Percentiles rank a stretch among this genome's conserved stretches.
These are phyloP conservation scores for Pseudonitzschia multistriata DNA, from an alignment of 108 stramenopile species.

Conservation along the genomic window DNA sequence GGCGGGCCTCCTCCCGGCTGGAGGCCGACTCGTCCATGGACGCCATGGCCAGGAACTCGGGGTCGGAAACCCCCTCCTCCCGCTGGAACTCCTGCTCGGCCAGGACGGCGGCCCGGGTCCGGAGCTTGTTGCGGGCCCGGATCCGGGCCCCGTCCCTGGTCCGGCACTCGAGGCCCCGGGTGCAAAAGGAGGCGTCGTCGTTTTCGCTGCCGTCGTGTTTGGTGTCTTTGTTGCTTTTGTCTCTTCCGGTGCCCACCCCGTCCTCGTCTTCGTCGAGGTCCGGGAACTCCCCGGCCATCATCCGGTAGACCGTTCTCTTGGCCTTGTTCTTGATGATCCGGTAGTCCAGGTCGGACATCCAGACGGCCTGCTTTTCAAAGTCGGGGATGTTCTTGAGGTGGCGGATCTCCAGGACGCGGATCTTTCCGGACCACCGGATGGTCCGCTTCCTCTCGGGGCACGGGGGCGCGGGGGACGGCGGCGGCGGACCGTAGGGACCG, in stretches of 20 bases:
- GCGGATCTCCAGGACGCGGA: constrained; percentile 5
- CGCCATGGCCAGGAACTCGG: constrained; percentile 29
- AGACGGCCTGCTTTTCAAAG: constrained; percentile 13
- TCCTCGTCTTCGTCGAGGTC: background rate
- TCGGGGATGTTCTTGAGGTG: constrained; percentile 14
- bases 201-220: no score
- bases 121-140: constrained; percentile 16
- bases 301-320: constrained; percentile 17
- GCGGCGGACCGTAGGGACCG: no score
- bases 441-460: no score
- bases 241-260: constrained; percentile 5
- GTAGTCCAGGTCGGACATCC: constrained; percentile 25
- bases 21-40: constrained; percentile 22
- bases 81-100: constrained; percentile 37
- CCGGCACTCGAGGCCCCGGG: constrained; percentile 27
- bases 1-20: constrained; percentile 13
- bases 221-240: background rate
- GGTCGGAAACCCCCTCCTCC: constrained; percentile 30
- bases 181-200: constrained; percentile 12
- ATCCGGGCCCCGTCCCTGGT: constrained; percentile 22
- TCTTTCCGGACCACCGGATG: constrained; percentile 1
- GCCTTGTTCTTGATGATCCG: constrained; percentile 11
- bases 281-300: constrained; percentile 21
- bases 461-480: no score
- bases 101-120: constrained; percentile 29